Conservation (phyloP, 116 monocot species). For the Dioscorea cayenensis region DNA sequence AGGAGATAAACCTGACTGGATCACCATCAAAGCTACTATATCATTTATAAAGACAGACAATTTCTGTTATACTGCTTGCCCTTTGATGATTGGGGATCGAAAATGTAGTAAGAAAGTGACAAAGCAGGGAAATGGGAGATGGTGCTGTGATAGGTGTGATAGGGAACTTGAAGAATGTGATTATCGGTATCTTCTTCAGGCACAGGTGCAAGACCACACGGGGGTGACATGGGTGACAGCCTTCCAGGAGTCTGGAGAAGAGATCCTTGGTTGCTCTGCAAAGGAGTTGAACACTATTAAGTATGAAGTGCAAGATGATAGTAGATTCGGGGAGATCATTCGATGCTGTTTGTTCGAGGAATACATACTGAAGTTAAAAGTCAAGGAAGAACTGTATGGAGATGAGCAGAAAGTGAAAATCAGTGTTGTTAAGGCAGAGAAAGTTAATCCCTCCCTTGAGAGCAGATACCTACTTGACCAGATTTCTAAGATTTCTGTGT, state of each 20-base stretch:
- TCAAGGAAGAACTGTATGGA: constrained; percentile 26
- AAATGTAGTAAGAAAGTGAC: constrained; percentile 73
- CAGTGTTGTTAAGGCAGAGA: constrained; percentile 59
- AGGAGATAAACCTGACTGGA: constrained; percentile 84
- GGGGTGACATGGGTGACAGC: constrained; percentile 72
- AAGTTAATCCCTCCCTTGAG: constrained; percentile 50
- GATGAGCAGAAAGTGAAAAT: constrained; percentile 45
- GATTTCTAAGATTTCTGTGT: constrained; percentile 19
- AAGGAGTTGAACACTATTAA: constrained; percentile 61
- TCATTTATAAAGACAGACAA: constrained; percentile 71
- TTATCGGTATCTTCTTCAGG: constrained; percentile 81
- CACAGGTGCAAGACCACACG: constrained; percentile 82
- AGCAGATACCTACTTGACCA: constrained; percentile 52
- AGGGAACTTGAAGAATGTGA: constrained; percentile 75
- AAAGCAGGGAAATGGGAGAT: constrained; percentile 28
- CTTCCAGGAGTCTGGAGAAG: constrained; percentile 85
- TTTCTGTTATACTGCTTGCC: constrained; percentile 87
- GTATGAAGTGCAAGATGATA: constrained; percentile 43
- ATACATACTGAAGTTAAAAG: constrained; percentile 53
- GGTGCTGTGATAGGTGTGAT: constrained; percentile 72
- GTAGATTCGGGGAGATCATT: constrained; percentile 47
- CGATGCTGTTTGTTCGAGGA: constrained; percentile 43
- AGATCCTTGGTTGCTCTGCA: constrained; percentile 64
- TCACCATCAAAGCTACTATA: constrained; percentile 60
- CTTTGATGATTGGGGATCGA: constrained; percentile 64